Conservation (phyloP, 257 asterid species). For the Gynochthodes officinalis region DNA sequence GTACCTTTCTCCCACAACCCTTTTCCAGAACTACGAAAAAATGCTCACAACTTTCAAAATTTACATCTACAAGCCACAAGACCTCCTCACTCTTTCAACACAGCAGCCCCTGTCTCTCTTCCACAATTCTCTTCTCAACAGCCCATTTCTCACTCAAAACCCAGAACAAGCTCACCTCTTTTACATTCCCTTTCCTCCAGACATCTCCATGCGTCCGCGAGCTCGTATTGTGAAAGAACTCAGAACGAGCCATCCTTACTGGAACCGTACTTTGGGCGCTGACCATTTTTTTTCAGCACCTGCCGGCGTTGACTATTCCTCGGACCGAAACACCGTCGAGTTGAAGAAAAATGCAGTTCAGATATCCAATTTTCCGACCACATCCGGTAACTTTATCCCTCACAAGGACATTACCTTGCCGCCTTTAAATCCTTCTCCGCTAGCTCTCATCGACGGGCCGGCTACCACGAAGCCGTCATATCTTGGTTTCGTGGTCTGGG, state of each 20-base stretch:
- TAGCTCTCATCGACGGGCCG: conserved; percentile 20
- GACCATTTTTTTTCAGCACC: conserved; percentile 76
- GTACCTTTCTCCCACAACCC: conserved; percentile 57
- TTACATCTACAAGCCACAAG: conserved; percentile 51
- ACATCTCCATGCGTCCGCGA: conserved; percentile 53
- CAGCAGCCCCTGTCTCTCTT: conserved; percentile 50
- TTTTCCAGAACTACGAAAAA: conserved; percentile 50
- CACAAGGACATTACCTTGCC: conserved; percentile 80
- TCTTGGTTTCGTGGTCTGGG: conserved; percentile 62
- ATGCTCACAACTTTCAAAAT: conserved; percentile 63
- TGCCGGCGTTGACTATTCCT: conserved; percentile 61
- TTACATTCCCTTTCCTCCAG: conserved; percentile 70
- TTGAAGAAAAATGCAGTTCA: conserved; percentile 85
- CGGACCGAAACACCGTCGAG: conserved; percentile 74
- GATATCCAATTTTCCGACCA: conserved; percentile 65
- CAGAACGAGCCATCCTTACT: conserved; percentile 49
- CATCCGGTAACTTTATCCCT: conserved; percentile 66
- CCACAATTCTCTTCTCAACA: conserved; percentile 51
- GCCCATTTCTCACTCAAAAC: conserved; percentile 52
- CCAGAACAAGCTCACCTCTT: conserved; percentile 74
- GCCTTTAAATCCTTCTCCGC: conserved; percentile 29
- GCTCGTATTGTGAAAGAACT: conserved; percentile 59
- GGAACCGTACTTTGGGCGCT: conserved; percentile 95
- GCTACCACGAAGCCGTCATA: conserved; percentile 20
- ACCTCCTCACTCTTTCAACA: conserved; percentile 34